A percentile compares a stretch with the other conserved stretches of the same genome.
Evolutionary conservation across 225 moss, liverwort and hornwort genomes (phyloP).

Genomic region (Neckera pumila): DNA sequence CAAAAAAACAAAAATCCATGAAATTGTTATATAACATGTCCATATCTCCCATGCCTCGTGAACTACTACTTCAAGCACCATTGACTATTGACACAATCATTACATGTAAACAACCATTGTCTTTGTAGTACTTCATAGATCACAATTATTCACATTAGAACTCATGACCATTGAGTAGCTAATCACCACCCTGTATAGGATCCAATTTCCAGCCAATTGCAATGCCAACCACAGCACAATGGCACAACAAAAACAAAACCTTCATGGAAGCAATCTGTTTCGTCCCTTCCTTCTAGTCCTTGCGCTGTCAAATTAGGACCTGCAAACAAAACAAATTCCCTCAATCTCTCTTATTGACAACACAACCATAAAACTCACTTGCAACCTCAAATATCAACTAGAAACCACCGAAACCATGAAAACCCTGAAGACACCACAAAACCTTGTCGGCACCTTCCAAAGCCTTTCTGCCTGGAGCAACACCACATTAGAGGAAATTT

Average conservation of each 20-base stretch:
- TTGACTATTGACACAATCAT: background rate
- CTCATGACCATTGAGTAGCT: accelerated
- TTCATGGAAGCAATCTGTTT: accelerated
- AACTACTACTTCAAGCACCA: accelerated
- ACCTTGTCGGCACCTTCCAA: accelerated
- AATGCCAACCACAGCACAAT: accelerated
- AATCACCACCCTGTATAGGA: accelerated
- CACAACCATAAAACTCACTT: background rate
- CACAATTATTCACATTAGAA: background rate
- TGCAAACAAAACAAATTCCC: accelerated
- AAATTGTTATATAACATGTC: background rate
- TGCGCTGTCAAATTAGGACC: accelerated
- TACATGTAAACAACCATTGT: accelerated
- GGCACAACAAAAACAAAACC: accelerated
- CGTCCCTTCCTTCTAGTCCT: accelerated
- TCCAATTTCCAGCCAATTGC: accelerated
- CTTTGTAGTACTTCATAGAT: background rate
- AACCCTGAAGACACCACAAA: accelerated
- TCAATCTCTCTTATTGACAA: accelerated
- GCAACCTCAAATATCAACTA: background rate
- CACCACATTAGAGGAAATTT: no score
- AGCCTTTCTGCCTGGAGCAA: accelerated
- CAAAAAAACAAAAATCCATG: background rate
- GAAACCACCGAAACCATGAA: background rate
- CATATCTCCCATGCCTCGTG: accelerated